Evolutionary conservation across 441 rosid genomes (phyloP), one percentile per base, ranked within the genome.

Genomic region (Syzygium syzygioides): DNA sequence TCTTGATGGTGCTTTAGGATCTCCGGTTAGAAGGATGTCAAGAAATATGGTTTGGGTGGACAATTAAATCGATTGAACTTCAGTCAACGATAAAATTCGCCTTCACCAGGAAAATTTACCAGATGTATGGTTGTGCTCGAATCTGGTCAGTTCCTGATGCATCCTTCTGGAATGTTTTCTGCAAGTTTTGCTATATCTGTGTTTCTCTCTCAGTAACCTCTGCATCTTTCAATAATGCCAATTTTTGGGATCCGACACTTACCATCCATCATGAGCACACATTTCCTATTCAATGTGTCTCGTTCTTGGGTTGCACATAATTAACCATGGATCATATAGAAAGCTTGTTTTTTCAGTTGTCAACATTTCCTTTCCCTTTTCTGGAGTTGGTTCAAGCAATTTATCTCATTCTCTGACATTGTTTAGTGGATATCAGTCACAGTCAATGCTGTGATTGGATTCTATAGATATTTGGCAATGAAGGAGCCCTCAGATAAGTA

Each of bases 351-450:
- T 14, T 15, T 79, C 23, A 48, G 37, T 37, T 60, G 25, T 26
- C 26, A 45, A 59, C 53, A 26, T 59, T 19, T 18, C 83, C 83
- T 59, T 85, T 0, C 60, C 86, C 55, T 56, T 79, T 86, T 90
- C 87, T 89, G 86, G 85, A 87, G 87, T 94, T 95, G 98, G 98
- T 90, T 86, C 92, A 88, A 89, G 91, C 54, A 90, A 90, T 87
- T 86, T 96, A 89, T 93, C 96, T 87, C 91, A 94, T 88, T 91
- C 97, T 30, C 60, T 93, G 90, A 98, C 97, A 2, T 89, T 98
- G 88, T 89, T 95, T 86, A 96, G 98, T 87, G 99, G 99, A 79
- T 95, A 96, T 86, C 90, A 95, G 89, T 96, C 89, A 95, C 99
- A 23, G 99, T 95, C 92, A 95, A 97, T 85, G 86, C 95, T 84